Conservation (phyloP, 176 grass and related monocot species). For the Carex parvula region DNA sequence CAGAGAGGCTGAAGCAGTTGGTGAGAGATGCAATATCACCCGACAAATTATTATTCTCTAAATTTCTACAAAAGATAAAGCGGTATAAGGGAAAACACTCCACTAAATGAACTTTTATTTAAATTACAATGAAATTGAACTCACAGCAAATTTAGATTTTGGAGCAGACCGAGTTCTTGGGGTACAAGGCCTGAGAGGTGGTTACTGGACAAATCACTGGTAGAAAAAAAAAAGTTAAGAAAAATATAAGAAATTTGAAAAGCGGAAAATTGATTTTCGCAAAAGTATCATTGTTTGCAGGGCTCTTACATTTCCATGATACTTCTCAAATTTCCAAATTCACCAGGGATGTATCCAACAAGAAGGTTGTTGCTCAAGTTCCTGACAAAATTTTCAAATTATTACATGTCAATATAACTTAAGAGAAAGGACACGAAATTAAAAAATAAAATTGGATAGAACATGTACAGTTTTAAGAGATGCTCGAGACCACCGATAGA, state of each 20-base stretch:
- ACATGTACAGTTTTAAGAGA: conserved; percentile 63
- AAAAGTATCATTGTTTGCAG: not conserved
- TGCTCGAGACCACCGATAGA: conserved; percentile 86
- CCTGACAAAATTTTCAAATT: conserved; percentile 33
- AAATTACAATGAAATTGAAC: conserved; percentile 28
- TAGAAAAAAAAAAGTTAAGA: conserved; percentile 19
- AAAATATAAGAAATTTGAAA: conserved; percentile 25
- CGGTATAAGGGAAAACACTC: not conserved
- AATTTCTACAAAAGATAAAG: conserved; percentile 46
- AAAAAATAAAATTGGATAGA: not conserved
- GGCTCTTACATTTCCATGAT: conserved; percentile 85
- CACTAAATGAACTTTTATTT: not conserved
- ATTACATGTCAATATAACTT: conserved; percentile 12
- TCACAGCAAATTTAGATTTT: conserved; percentile 83
- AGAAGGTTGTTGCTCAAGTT: conserved; percentile 93
- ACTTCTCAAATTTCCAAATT: conserved; percentile 94
- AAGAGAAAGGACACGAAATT: not conserved
- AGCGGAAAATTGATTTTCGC: not conserved
- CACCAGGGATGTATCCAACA: conserved; percentile 63
- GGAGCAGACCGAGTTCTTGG: conserved; percentile 70
- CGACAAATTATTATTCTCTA: conserved; percentile 84
- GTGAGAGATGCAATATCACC: conserved; percentile 74
- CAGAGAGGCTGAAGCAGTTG: conserved; percentile 76
- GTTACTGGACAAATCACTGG: conserved; percentile 58
- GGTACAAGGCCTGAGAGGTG: conserved; percentile 63